Evolutionary conservation across 257 asterid genomes (phyloP), one percentile per base, ranked within the genome.

Genomic region (Fraxinus americana): DNA sequence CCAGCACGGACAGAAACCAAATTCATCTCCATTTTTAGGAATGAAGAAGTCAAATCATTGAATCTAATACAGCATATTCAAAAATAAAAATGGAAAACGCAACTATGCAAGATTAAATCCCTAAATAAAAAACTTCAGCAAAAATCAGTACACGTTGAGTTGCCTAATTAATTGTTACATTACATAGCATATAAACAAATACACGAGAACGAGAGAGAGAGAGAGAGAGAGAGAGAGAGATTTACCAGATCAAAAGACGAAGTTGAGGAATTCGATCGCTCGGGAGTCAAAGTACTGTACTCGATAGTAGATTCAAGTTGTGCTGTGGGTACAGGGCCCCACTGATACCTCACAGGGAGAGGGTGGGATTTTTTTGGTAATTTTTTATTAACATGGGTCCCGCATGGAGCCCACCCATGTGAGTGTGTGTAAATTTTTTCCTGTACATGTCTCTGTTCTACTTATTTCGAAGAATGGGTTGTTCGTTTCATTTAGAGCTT

Each of bases 201-300:
- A 23, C 7, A 25, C 13, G 9, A 7, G 45, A 39, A n/a, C n/a
- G 30, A 1, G 48, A 41, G 48, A 39, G 45, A 39, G 43, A 39
- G 45, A 9, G 45, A 39, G 45, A 39, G 45, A 8, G 45, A 59
- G 13, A 23, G 14, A 21, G 6, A 10, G 34, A 27, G 1, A 27
- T 63, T 23, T 63, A 63, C 69, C 69, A 63, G 35, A 63, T 63
- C 69, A 27, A 63, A n/a, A 3, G 69, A 63, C 14, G 69, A 63
- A 5, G 69, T 9, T 12, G 35, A 12, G 8, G 69, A 63, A 63
- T 63, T 63, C 36, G 69, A 63, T 63, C 69, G 35, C 36, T 23
- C 36, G 69, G 69, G 11, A 63, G 69, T 63, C 69, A 63, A 27
- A 25, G 65, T 11, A 27, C 69, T 16, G 67, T 1, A 7, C 7